A percentile compares a stretch with the other conserved stretches of the same genome.
phyloP scores from a whole-genome alignment of 2,329 filamentous ascomycete species.

The Colletotrichum gigasporum region DNA sequence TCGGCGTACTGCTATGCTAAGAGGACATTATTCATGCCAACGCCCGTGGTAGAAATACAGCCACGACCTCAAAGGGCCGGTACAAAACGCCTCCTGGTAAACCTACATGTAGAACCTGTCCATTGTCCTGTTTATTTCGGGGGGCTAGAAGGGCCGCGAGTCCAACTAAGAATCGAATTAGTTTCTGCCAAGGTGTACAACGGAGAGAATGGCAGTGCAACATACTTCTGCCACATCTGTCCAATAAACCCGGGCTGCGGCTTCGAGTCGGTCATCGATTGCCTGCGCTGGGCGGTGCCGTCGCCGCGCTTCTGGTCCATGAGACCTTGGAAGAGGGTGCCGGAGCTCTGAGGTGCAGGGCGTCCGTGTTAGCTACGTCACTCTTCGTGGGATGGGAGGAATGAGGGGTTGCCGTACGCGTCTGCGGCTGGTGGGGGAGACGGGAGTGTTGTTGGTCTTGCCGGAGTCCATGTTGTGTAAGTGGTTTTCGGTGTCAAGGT shows the following conservation, averaged over 20 bases:
- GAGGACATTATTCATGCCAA: neutral
- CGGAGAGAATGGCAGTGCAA: neutral
- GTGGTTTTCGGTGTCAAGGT: neutral
- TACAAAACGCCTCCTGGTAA: neutral
- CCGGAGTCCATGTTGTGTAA: constrained; percentile 23
- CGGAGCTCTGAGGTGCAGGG: constrained; percentile 51
- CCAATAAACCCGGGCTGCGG: constrained; percentile 59
- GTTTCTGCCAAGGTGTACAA: rapidly evolving
- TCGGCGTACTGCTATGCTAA: neutral
- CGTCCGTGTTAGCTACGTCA: neutral
- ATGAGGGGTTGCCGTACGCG: constrained; percentile 8
- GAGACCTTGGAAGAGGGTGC: constrained; percentile 61
- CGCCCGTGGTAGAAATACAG: neutral
- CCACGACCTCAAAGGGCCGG: constrained; percentile 14
- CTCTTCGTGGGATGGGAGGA: rapidly evolving
- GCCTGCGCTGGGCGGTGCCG: constrained; percentile 58
- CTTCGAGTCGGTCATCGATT: constrained; percentile 65
- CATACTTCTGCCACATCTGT: constrained; percentile 67
- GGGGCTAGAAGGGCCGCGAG: constrained; percentile 39
- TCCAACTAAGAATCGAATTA: constrained; percentile 40
- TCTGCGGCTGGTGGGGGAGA: constrained; percentile 23
- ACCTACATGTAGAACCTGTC: neutral
- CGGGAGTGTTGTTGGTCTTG: constrained; percentile 20
- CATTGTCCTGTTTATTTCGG: constrained; percentile 35
- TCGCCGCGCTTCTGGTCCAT: constrained; percentile 59